Evolutionary conservation across 257 asterid species (phyloP).

Genomic region (Solanum boliviense): DNA sequence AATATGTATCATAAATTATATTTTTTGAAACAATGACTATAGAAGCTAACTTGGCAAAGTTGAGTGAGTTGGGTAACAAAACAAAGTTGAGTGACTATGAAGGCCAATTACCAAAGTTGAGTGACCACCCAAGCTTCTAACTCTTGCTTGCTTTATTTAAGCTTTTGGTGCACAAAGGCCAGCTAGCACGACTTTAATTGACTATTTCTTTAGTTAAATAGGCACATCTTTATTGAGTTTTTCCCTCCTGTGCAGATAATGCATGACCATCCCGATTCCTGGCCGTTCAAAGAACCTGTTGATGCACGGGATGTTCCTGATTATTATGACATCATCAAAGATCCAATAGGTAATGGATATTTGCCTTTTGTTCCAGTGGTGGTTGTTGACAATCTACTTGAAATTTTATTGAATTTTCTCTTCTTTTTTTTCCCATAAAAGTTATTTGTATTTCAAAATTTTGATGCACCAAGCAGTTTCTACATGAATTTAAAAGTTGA

Average conservation of each 20-base stretch:
- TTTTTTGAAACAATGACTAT: neutral
- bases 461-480: neutral
- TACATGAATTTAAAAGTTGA: neutral
- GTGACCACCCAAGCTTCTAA: neutral
- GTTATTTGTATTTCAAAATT: neutral
- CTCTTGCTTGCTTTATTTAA: neutral
- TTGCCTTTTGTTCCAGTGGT: neutral
- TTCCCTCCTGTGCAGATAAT: constrained; percentile 46
- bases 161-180: neutral
- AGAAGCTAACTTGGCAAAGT: neutral
- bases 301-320: constrained; percentile 98
- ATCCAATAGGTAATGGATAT: constrained; percentile 66
- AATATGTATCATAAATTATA: neutral
- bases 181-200: neutral
- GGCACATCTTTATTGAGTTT: constrained; percentile 1
- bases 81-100: neutral
- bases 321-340: constrained; percentile 87
- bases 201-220: neutral
- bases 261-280: constrained; percentile 96
- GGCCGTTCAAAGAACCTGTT: constrained; percentile 98
- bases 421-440: neutral
- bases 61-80: neutral
- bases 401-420: neutral
- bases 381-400: neutral
- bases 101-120: neutral